phyloP scores from a whole-genome alignment of 345 rosid genomes.

The Hypericum perforatum region DNA sequence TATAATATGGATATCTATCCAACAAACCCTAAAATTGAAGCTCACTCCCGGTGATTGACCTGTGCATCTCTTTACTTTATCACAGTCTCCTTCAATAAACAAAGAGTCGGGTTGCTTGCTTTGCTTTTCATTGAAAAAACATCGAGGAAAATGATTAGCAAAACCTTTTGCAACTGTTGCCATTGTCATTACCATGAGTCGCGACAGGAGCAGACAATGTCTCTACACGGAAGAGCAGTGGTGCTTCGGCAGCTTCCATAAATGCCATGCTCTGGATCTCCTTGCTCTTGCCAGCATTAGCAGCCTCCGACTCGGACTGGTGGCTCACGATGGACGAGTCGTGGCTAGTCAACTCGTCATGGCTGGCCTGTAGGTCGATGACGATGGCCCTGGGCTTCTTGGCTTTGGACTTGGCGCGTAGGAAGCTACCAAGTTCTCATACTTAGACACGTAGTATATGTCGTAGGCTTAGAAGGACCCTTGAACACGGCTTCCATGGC shows the following conservation, averaged over 20 bases:
- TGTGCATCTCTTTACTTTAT: too few relatives aligned
- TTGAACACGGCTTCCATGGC: slow-evolving; percentile 89
- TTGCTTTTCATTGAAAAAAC: too few relatives aligned
- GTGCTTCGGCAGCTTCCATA: slow-evolving; percentile 40
- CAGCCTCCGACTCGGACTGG: slow-evolving; percentile 53
- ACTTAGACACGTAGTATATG: slow-evolving; percentile 78
- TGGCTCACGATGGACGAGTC: slow-evolving; percentile 77
- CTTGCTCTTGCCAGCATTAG: slow-evolving; percentile 46
- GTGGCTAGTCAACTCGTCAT: slow-evolving; percentile 52
- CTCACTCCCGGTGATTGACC: too few relatives aligned
- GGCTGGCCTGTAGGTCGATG: background rate
- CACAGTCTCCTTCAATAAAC: too few relatives aligned
- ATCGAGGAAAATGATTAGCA: too few relatives aligned
- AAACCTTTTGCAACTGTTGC: too few relatives aligned
- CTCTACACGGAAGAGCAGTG: slow-evolving; percentile 22
- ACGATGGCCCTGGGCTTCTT: slow-evolving; percentile 6
- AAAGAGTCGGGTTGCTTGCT: too few relatives aligned
- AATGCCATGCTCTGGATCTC: slow-evolving; percentile 61
- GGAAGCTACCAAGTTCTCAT: slow-evolving; percentile 43
- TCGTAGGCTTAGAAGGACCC: slow-evolving; percentile 77
- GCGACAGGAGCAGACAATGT: slow-evolving; percentile 11
- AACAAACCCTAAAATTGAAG: too few relatives aligned
- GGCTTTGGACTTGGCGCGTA: slow-evolving; percentile 26
- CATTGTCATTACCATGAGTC: too few relatives aligned
- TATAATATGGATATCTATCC: too few relatives aligned